Base-by-base conservation (phyloP, 2,329 filamentous ascomycete genomes). In the Epichloe scottii region DNA sequence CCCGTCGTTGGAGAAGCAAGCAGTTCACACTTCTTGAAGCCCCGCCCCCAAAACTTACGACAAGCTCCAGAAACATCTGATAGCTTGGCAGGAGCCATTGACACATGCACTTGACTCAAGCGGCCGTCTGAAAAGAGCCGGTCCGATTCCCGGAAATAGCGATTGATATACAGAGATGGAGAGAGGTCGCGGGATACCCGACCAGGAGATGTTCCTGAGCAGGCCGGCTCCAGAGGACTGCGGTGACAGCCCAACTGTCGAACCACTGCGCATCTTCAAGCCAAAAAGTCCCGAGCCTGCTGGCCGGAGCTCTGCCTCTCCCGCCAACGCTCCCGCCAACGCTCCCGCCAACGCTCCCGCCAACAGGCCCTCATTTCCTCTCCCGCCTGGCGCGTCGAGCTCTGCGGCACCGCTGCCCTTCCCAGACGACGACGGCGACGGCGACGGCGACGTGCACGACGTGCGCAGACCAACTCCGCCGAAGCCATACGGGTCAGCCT, bases 251-350 rank as follows among this genome's bases (percentile, higher is more conserved):
- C 87, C 89, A 52, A 87, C 86, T 17, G 79, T 95, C 59, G 87
- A 87, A 61, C 89, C 89, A 54, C 69, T 95, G 68, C 81, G 88
- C 62, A 94, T 95, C 65, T 84, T 84, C 71, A 94, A 94, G 68
- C 81, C 84, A 51, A 79, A 82, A 59, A 85, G 82, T 52, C 78
- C 83, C 34, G 75, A 75, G 49, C 80, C 80, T 50, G 63, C 67
- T 51, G 71, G 72, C 50, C 68, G 70, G 56, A 59, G 55, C 49
- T 59, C 62, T 8, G 63, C 64, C 38, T 63, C 57, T 40, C 60
- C 62, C 10, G 55, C 69, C 61, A 78, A 68, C 62, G n/a, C n/a
- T n/a, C n/a, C n/a, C n/a, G n/a, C n/a, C n/a, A n/a, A n/a, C n/a
- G n/a, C n/a, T n/a, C n/a, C n/a, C n/a, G n/a, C n/a, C n/a, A n/a